These are phyloP conservation scores for Pseudopediastrum boryanum DNA, from an alignment of 139 green algal species.

Conservation along the genomic window DNA sequence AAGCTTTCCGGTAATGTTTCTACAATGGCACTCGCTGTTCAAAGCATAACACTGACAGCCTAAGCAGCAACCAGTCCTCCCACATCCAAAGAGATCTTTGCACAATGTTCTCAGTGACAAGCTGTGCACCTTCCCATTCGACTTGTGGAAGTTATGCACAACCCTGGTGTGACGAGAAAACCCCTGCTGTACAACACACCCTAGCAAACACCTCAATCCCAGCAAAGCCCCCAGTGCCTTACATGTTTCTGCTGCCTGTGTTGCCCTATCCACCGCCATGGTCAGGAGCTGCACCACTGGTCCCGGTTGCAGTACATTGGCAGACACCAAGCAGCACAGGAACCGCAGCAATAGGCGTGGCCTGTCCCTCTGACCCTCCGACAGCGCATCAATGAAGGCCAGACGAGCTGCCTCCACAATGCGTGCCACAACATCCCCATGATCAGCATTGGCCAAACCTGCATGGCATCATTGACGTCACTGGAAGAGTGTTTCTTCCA, in stretches of 20 bases:
- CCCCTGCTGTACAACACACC: not conserved
- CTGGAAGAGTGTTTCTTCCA: too few species aligned
- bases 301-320: conserved; percentile 57
- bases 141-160: not conserved
- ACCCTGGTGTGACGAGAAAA: not conserved
- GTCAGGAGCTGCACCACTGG: conserved; percentile 54
- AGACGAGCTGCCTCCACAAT: conserved; percentile 23
- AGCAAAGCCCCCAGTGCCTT: not conserved
- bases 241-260: conserved; percentile 15
- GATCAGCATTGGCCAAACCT: too few species aligned
- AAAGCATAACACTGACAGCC: too few species aligned
- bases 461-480: too few species aligned
- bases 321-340: conserved; percentile 56
- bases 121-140: too few species aligned
- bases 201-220: not conserved
- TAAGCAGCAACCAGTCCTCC: too few species aligned
- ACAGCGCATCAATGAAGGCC: conserved; percentile 6
- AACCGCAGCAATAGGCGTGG: conserved; percentile 76
- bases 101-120: too few species aligned
- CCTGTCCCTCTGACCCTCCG: conserved; percentile 23
- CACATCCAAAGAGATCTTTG: too few species aligned
- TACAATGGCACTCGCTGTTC: too few species aligned
- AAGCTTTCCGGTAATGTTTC: too few species aligned
- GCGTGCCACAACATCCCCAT: conserved; percentile 1
- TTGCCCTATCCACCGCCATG: conserved; percentile 54